These are phyloP conservation scores for Blastobotrys robertii DNA, from an alignment of 805 yeast genomes.

Conservation along the genomic window DNA sequence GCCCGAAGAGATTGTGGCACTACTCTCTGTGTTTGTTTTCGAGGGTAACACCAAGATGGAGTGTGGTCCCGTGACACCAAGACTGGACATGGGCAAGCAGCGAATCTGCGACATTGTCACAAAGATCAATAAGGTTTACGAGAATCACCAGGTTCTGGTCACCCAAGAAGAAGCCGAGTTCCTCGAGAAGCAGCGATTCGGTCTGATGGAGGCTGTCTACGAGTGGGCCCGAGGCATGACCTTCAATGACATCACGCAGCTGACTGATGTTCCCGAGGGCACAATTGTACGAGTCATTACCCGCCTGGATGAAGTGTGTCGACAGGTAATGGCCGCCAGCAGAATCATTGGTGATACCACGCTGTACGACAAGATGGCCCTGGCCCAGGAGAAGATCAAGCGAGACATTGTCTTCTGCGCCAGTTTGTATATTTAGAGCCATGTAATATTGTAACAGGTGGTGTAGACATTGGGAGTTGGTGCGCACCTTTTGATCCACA, in stretches of 20 bases:
- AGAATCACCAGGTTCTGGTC: conserved; percentile 58
- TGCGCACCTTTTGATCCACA: no score
- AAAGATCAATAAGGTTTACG: conserved; percentile 50
- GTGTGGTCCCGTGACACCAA: conserved; percentile 67
- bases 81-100: conserved; percentile 52
- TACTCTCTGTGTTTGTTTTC: conserved; percentile 83
- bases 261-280: conserved; percentile 89
- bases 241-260: conserved; percentile 81
- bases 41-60: conserved; percentile 73
- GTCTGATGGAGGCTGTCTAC: conserved; percentile 84
- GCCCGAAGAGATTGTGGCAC: conserved; percentile 94
- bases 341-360: conserved; percentile 87
- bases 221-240: conserved; percentile 97
- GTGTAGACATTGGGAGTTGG: no score
- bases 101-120: conserved; percentile 64
- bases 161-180: conserved; percentile 83
- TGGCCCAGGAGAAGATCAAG: conserved; percentile 89
- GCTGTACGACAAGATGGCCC: conserved; percentile 81
- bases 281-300: conserved; percentile 94
- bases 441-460: no score
- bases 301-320: conserved; percentile 85
- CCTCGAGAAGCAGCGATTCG: conserved; percentile 75
- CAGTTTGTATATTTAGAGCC: conserved; percentile 60
- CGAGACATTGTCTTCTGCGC: conserved; percentile 98
- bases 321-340: conserved; percentile 91